Evolutionary conservation across 1,139 yeast species (phyloP).

Genomic region (Nakaseomyces kungkrabaensis): DNA sequence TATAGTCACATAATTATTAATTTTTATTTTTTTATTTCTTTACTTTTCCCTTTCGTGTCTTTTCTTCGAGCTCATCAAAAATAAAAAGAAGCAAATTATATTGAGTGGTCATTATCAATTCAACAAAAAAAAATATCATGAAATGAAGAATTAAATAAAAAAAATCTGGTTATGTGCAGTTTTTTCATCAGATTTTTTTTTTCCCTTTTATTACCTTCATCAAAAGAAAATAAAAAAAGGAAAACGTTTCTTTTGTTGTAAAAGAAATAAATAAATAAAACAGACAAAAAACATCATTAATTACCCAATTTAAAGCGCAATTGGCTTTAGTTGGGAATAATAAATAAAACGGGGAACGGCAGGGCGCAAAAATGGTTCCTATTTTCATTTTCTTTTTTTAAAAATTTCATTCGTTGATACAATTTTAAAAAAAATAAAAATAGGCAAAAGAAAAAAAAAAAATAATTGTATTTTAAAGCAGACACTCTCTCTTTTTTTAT

Average conservation of each 20-base stretch:
- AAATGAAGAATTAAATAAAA: neutral
- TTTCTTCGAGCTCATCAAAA: neutral
- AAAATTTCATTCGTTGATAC: neutral
- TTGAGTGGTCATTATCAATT: neutral
- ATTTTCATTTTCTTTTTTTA: neutral
- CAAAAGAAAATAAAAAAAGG: neutral
- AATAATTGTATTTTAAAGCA: neutral
- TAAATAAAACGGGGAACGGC: neutral
- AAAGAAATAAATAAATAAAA: neutral
- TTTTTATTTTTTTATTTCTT: neutral
- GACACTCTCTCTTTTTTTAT: neutral
- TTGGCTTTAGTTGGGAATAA: neutral
- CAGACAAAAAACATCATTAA: neutral
- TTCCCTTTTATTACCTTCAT: neutral
- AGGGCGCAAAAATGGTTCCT: neutral
- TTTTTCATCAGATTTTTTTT: neutral
- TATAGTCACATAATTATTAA: slow-evolving; percentile 1
- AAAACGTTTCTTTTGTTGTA: neutral
- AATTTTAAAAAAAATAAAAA: neutral
- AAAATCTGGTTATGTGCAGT: neutral
- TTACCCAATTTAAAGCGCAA: neutral
- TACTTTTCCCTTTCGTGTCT: neutral
- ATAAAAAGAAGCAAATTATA: neutral
- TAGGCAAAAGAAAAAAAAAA: neutral
- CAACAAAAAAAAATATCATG: neutral